Base-by-base conservation (phyloP, 805 yeast genomes). In the Yamadazyma phyllophila region DNA sequence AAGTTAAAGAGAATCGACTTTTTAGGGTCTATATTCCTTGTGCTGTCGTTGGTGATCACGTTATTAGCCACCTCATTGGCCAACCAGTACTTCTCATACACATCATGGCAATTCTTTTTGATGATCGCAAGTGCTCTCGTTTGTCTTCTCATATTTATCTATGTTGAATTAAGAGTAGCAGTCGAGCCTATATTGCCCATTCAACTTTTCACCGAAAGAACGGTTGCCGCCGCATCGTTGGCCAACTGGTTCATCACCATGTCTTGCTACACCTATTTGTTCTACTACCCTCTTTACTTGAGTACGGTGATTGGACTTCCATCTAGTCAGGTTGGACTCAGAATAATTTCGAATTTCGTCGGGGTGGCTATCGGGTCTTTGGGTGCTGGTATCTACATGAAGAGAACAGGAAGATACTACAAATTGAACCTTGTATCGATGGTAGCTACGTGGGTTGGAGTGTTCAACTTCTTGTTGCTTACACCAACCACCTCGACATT, bases 191-290 rank as follows among this genome's bases (percentile, higher is more conserved):
- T 84, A 13, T 70, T 85, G 43, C 91, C 92, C 0, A 69, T 85
- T 32, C 63, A 69, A n/a, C 62, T 86, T 41, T 65, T 85, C 52
- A 63, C 66, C 7, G 74, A 80, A 53, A 69, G 82, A 50, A 83
- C 92, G 0, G 76, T 87, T 14, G 60, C 82, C 29, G 74, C 83
- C 8, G 81, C 88, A 0, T 81, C 89, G 0, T 65, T 86, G 45
- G 74, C 84, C 36, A 83, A 83, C 61, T 81, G 87, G 80, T 82
- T 85, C 54, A 71, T 76, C 61, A 80, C 88, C 5, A 86, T 87
- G 85, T 74, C 81, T 1, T 75, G 77, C 13, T 85, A 77, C 59
- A 68, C 89, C 1, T 72, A 74, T 51, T 59, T 88, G 45, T 88
- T 74, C 65, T 88, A 82, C 62, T 73, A 82, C 2, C 96, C 96